Evolutionary conservation across 2,329 filamentous ascomycete species (phyloP), one percentile per base, ranked within the genome.

Genomic region (Colletotrichum sansevieriae): DNA sequence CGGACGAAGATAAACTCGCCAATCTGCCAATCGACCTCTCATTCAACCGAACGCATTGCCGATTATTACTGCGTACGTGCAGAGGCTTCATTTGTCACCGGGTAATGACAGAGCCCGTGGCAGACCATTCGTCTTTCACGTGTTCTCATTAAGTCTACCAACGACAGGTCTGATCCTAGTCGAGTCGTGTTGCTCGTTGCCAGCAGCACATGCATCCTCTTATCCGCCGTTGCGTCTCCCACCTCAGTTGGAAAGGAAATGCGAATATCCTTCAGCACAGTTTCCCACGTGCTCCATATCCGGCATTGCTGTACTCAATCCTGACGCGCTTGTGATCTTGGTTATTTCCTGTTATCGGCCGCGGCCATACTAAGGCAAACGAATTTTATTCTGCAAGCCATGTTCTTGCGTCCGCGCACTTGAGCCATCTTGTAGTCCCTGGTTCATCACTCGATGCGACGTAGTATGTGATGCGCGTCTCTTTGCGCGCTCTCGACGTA

Each of bases 1-100:
- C 61, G 18, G 61, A 22, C 22, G 22, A 22, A 2, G 65, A 59
- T 20, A 35, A 59, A 51, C 47, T 59, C 65, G 65, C 52, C 37
- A 64, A 64, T 55, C 61, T 54, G 22, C 39, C 46, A 18, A 22
- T 20, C 15, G 18, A 15, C 46, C 18, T 52, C 11, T 59, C 39
- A 22, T n/a, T 12, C 46, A 7, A 41, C 9, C 43, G 22, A 51
- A 49, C 35, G 43, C 29, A 35, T 59, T 13, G 44, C 22, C 29
- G 43, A 11, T 15, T 12, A 18, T 15, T 12, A 18, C 51, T 25
- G 18, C n/a, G 35, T 18, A 44, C 22, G 29, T 13, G 13, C 29
- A 29, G 29, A 29, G 29, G 29, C 29, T 29, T 44, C 41, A 51
- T 43, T 51, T 61, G 58, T 51, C 58, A 49, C 43, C 2, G 25